These are phyloP conservation scores for Sinapis alba DNA, from an alignment of 441 rosid species.

Conservation along the genomic window DNA sequence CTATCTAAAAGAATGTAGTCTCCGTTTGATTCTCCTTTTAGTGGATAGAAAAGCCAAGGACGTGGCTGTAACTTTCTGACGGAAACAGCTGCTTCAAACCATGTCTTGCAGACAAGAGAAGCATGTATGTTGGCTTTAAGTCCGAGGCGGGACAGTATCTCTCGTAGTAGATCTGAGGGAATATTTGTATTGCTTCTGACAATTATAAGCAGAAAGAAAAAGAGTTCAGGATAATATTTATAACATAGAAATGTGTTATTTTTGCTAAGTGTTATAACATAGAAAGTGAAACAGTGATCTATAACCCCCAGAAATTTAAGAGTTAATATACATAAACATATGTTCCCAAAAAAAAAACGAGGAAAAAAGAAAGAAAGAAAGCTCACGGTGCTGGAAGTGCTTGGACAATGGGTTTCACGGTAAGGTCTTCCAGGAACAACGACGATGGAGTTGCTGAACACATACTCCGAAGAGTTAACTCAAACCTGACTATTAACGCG, in stretches of 20 bases:
- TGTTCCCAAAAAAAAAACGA: too few relatives aligned
- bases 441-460: not conserved
- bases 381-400: not conserved
- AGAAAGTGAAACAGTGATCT: too few relatives aligned
- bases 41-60: slow-evolving; percentile 12
- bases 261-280: too few relatives aligned
- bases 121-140: slow-evolving; percentile 10
- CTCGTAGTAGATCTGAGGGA: slow-evolving; percentile 4
- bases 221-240: not conserved
- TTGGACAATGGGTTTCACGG: not conserved
- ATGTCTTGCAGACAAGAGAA: slow-evolving; percentile 20
- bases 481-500: too few relatives aligned
- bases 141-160: slow-evolving; percentile 15
- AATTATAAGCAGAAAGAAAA: not conserved
- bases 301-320: too few relatives aligned
- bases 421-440: not conserved
- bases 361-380: not conserved
- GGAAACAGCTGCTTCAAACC: slow-evolving; percentile 1
- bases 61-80: slow-evolving; percentile 4
- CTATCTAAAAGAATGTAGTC: slow-evolving; percentile 4
- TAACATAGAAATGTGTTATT: too few relatives aligned
- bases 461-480: not conserved
- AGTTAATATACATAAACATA: too few relatives aligned
- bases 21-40: not conserved
- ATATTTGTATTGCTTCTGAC: not conserved